Evolutionary conservation across 257 asterid genomes (phyloP).

Genomic region (Solanum pimpinellifolium): DNA sequence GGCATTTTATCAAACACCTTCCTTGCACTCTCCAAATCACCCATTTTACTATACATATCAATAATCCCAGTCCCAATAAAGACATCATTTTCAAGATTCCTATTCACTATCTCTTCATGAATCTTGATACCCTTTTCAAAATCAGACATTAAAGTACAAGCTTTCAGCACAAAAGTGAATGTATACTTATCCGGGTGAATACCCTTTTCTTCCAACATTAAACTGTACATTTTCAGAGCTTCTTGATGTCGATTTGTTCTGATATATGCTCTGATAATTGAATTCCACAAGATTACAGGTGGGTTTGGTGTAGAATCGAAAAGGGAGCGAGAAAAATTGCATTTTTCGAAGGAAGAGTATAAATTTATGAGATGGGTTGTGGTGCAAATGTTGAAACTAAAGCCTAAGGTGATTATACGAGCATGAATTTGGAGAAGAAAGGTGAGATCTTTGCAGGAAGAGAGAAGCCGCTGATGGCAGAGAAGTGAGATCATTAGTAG

Average conservation of each 20-base stretch:
- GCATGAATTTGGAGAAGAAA: constrained; percentile 23
- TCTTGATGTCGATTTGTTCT: constrained; percentile 4
- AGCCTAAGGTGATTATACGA: constrained; percentile 13
- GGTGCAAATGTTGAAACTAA: not conserved
- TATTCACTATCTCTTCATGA: constrained; percentile 7
- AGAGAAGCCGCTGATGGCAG: constrained; percentile 1
- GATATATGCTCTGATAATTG: constrained; percentile 24
- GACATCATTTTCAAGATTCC: constrained; percentile 19
- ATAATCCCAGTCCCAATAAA: constrained; percentile 29
- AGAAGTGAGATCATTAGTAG: not conserved
- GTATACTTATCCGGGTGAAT: constrained; percentile 24
- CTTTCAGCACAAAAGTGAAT: constrained; percentile 31
- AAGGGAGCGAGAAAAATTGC: constrained; percentile 10
- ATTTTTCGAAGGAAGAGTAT: constrained; percentile 25
- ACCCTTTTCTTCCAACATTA: not conserved
- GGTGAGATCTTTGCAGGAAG: constrained; percentile 12
- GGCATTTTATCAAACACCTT: constrained; percentile 27
- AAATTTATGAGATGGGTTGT: constrained; percentile 19
- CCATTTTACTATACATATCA: constrained; percentile 20
- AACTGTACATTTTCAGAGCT: constrained; percentile 14
- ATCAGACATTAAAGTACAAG: constrained; percentile 12
- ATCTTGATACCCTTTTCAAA: constrained; percentile 14
- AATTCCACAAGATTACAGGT: constrained; percentile 15
- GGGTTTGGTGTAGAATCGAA: constrained; percentile 15
- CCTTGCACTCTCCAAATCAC: constrained; percentile 16